Evolutionary conservation across 176 grass and related monocot species (phyloP), one percentile per base, ranked within the genome.

Genomic region (Aechmea fasciata): DNA sequence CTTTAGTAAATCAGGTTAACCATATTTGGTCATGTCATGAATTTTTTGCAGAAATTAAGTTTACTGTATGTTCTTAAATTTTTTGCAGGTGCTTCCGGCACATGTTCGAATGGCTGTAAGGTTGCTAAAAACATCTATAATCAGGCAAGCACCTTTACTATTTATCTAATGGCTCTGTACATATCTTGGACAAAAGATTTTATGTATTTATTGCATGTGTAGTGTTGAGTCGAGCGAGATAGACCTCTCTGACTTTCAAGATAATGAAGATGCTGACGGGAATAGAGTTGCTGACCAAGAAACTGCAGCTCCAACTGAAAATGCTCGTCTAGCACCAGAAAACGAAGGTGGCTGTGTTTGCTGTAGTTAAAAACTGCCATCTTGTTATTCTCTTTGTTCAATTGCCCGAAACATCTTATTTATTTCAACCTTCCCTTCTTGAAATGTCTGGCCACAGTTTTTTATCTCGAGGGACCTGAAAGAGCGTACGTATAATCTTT

Each of bases 201-300:
- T 69, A 77, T 49, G n/a, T 23, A 3, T 23, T 47, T 11, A 13
- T 71, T 13, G 55, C 28, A 29, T 75, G 12, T 91, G 53, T 78
- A 99, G 94, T 77, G 94, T 99, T 50, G 94, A 99, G 78, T 99
- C 94, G 77, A 93, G 89, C 85, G 94, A 99, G 82, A 77, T 99
- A 70, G 89, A 99, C 82, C 89, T 99, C 49, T 99, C 94, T 77
- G 87, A 99, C 77, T 99, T 93, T 48, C 94, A 99, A 87, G 82
- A 90, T 52, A 75, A 74, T 47, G 83, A 89, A 15, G 85, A 91
- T 52, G 64, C 75, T 52, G 65, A 52, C 23, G 73, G 69, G 68
- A 75, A 70, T 61, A 64, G 49, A 54, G 80, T 57, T 52, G 2
- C 70, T 57, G 62, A 81, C 63, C 67, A 80, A 65, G 89, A 83